A percentile compares a stretch with the other conserved stretches of the same genome.
Conservation (phyloP, 441 rosid species). For the Mallotus repandus region DNA sequence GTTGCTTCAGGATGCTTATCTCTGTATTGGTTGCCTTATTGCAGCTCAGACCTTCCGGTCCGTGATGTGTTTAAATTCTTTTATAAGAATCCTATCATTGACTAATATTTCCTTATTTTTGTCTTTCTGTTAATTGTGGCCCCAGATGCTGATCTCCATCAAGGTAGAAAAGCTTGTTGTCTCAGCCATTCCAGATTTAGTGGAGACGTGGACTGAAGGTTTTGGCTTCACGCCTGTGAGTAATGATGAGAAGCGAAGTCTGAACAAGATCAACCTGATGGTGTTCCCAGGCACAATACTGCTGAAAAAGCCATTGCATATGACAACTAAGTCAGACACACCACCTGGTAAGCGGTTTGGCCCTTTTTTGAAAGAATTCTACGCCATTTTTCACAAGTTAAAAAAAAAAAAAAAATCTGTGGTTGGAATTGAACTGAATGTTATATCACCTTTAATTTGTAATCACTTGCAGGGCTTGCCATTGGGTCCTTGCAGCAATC, state of each 20-base stretch:
- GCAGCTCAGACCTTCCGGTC: background rate
- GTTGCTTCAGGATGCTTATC: background rate
- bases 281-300: conserved; percentile 82
- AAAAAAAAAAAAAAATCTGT: conserved; percentile 7
- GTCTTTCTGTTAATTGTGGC: background rate
- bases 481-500: conserved; percentile 28
- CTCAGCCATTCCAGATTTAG: conserved; percentile 80
- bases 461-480: conserved; percentile 8
- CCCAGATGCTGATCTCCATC: conserved; percentile 67
- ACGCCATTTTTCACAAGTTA: conserved; percentile 2
- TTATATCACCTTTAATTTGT: conserved; percentile 10
- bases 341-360: conserved; percentile 37
- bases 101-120: background rate
- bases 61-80: conserved; percentile 1
- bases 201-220: conserved; percentile 86
- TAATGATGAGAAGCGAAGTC: conserved; percentile 52
- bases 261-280: conserved; percentile 72
- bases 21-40: background rate
- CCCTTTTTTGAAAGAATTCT: background rate
- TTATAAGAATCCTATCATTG: background rate
- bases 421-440: background rate
- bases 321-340: conserved; percentile 28
- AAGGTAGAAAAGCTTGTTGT: conserved; percentile 88
- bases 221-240: conserved; percentile 72
- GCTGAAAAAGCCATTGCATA: conserved; percentile 59